Evolutionary conservation across 1,284 basidiomycete species (phyloP).

Genomic region (Ganoderma sinense): DNA sequence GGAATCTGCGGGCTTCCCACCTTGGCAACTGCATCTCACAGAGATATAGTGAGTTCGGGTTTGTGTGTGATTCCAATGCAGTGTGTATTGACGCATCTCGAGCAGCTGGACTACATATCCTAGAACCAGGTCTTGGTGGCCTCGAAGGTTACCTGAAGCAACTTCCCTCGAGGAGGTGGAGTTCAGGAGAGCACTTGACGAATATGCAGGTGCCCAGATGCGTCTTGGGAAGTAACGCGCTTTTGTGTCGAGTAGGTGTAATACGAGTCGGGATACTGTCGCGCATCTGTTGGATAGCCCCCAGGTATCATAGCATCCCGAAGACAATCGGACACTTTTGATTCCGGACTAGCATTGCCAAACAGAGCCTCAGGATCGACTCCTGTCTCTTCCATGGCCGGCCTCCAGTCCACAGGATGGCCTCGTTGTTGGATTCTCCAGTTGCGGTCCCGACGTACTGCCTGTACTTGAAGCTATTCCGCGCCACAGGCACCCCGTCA

Average conservation of each 20-base stretch:
- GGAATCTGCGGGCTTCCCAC: constrained; percentile 77
- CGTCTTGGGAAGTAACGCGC: constrained; percentile 70
- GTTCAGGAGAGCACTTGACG: constrained; percentile 73
- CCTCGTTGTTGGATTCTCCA: neutral
- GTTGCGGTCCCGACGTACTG: neutral
- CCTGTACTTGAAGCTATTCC: neutral
- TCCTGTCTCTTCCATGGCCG: neutral
- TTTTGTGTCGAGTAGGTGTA: constrained; percentile 24
- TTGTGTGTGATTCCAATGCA: neutral
- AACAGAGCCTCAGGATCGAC: neutral
- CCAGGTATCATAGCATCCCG: neutral
- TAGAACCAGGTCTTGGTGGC: constrained; percentile 15
- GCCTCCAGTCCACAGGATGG: neutral
- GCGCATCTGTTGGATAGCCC: neutral
- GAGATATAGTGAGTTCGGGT: constrained; percentile 72
- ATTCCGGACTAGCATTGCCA: neutral
- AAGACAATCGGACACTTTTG: constrained; percentile 7
- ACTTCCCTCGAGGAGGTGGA: constrained; percentile 55
- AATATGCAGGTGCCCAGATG: constrained; percentile 75
- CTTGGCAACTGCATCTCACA: constrained; percentile 79
- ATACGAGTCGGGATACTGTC: constrained; percentile 10
- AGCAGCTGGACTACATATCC: constrained; percentile 23
- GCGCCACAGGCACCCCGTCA: neutral
- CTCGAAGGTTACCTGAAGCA: constrained; percentile 13
- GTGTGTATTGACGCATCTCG: neutral